A percentile compares a stretch with the other conserved stretches of the same genome.
These are phyloP conservation scores for Zasmidium citrigriseum DNA, from an alignment of 2,329 filamentous ascomycete species.

Conservation along the genomic window DNA sequence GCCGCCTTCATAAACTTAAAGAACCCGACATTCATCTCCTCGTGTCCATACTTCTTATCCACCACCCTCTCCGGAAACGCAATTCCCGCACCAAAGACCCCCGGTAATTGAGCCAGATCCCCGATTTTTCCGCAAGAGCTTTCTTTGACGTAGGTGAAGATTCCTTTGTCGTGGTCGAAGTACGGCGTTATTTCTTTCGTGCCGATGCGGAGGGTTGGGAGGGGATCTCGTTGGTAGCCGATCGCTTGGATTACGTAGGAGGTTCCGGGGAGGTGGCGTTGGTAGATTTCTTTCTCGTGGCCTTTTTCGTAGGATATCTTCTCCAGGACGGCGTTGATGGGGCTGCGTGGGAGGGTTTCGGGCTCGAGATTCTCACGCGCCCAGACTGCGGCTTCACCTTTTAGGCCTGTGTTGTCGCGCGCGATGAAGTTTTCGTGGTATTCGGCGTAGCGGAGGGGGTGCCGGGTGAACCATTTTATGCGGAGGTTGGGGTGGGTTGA, in stretches of 20 bases:
- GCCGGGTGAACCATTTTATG: slow-evolving; percentile 64
- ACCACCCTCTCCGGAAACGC: slow-evolving; percentile 63
- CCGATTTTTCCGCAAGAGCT: slow-evolving; percentile 15
- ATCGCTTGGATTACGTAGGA: slow-evolving; percentile 60
- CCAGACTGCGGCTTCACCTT: slow-evolving; percentile 62
- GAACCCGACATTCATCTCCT: slow-evolving; percentile 63
- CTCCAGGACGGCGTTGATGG: slow-evolving; percentile 46
- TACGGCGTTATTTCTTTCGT: slow-evolving; percentile 33
- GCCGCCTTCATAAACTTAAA: slow-evolving; percentile 67
- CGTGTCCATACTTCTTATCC: slow-evolving; percentile 63
- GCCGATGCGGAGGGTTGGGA: slow-evolving; percentile 48
- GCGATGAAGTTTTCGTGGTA: slow-evolving; percentile 65
- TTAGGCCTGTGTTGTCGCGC: slow-evolving; percentile 66
- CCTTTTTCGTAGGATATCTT: slow-evolving; percentile 47
- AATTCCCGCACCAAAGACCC: slow-evolving; percentile 63
- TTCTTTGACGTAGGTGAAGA: slow-evolving; percentile 32
- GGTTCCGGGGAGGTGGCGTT: slow-evolving; percentile 51
- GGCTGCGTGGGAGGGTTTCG: slow-evolving; percentile 45
- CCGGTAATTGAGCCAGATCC: slow-evolving; percentile 43
- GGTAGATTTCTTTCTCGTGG: slow-evolving; percentile 51
- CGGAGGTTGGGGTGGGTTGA: slow-evolving; percentile 55
- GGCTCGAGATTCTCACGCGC: slow-evolving; percentile 61
- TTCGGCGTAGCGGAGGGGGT: slow-evolving; percentile 61
- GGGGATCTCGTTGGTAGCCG: slow-evolving; percentile 54
- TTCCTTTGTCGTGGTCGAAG: slow-evolving; percentile 49